Percentiles rank a stretch among this genome's conserved stretches.
Conservation (phyloP, 345 rosid genomes). For the Adansonia digitata region DNA sequence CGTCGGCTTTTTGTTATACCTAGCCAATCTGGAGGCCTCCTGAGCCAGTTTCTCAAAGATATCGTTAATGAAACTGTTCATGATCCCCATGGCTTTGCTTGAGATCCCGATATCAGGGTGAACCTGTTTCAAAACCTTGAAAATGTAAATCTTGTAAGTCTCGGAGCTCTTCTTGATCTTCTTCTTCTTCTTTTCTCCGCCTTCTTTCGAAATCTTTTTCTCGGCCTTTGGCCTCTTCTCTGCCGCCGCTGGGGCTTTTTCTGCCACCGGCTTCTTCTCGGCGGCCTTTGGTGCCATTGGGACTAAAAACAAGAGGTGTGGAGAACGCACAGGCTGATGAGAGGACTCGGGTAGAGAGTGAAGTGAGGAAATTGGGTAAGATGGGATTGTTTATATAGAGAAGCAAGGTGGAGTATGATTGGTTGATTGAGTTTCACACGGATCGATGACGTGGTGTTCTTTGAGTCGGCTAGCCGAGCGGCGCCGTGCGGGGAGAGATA, state of each 20-base stretch:
- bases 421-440: constrained; percentile 18
- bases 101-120: constrained; percentile 62
- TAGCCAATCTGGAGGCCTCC: constrained; percentile 56
- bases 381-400: constrained; percentile 17
- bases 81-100: constrained; percentile 72
- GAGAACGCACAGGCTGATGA: not conserved
- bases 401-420: constrained; percentile 10
- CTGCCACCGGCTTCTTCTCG: constrained; percentile 51
- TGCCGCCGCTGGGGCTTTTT: constrained; percentile 40
- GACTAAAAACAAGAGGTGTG: not conserved
- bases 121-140: constrained; percentile 64
- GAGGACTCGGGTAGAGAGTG: not conserved
- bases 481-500: not conserved
- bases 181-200: constrained; percentile 56
- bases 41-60: constrained; percentile 67
- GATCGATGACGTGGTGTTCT: constrained; percentile 28
- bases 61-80: constrained; percentile 75
- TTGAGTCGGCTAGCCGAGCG: constrained; percentile 9
- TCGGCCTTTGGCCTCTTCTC: constrained; percentile 73
- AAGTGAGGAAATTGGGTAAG: not conserved
- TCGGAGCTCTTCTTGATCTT: constrained; percentile 52
- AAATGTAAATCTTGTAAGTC: constrained; percentile 71
- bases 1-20: constrained; percentile 70
- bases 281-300: constrained; percentile 54
- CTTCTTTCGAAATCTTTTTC: constrained; percentile 54